These are phyloP conservation scores for Amanita jacksonii DNA, from an alignment of 768 basidiomycete genomes.

Conservation along the genomic window DNA sequence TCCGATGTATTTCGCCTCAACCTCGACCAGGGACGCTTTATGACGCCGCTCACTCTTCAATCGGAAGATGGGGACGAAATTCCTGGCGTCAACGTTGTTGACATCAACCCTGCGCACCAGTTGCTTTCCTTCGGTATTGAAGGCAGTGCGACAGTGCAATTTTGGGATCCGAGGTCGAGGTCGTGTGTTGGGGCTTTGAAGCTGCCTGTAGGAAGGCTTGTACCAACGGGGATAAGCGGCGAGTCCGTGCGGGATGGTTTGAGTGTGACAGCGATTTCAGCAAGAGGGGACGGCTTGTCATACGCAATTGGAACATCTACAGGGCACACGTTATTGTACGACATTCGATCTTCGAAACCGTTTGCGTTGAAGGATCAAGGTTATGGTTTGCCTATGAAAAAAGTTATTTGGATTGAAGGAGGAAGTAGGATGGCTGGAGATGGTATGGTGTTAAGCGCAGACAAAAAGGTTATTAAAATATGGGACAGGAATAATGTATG, in stretches of 20 bases:
- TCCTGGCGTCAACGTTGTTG: slow-evolving; percentile 80
- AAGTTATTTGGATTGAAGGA: slow-evolving; percentile 83
- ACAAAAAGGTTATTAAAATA: slow-evolving; percentile 95
- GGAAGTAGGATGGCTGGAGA: slow-evolving; percentile 78
- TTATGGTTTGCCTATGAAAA: slow-evolving; percentile 84
- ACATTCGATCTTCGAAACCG: slow-evolving; percentile 75
- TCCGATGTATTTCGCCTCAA: slow-evolving; percentile 89
- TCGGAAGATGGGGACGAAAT: slow-evolving; percentile 29
- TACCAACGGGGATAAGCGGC: slow-evolving; percentile 26
- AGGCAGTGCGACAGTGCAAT: slow-evolving; percentile 79
- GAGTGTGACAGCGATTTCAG: slow-evolving; percentile 78
- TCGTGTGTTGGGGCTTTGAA: slow-evolving; percentile 59
- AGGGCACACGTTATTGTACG: slow-evolving; percentile 91
- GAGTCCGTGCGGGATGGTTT: slow-evolving; percentile 22
- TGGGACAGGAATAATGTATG: slow-evolving; percentile 84
- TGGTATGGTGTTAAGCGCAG: slow-evolving; percentile 83
- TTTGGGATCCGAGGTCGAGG: slow-evolving; percentile 92
- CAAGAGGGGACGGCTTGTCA: slow-evolving; percentile 81
- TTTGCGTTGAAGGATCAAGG: slow-evolving; percentile 95
- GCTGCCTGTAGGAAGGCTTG: slow-evolving; percentile 46
- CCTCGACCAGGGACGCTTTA: slow-evolving; percentile 89
- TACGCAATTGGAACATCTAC: slow-evolving; percentile 93
- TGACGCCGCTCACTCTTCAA: slow-evolving; percentile 65
- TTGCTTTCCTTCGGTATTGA: slow-evolving; percentile 86
- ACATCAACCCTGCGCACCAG: slow-evolving; percentile 90